Conservation (phyloP, 345 rosid species). For the Cardiospermum halicacabum region DNA sequence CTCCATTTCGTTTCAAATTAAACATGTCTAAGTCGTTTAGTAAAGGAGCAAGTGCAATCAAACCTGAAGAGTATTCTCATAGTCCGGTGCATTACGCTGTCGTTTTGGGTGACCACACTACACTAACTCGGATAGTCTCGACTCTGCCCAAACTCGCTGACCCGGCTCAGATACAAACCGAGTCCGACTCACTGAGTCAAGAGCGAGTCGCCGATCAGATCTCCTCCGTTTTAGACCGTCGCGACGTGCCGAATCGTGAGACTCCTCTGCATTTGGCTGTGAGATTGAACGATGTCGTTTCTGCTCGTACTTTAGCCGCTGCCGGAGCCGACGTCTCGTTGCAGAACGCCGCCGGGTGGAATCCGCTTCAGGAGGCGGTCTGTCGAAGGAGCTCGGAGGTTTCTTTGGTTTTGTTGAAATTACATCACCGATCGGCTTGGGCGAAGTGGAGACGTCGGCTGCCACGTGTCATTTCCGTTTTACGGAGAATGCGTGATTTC, state of each 20-base stretch:
- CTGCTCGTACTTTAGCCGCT: slow-evolving; percentile 41
- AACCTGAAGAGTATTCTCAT: slow-evolving; percentile 68
- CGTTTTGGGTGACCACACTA: slow-evolving; percentile 58
- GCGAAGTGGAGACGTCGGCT: slow-evolving; percentile 84
- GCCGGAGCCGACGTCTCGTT: slow-evolving; percentile 80
- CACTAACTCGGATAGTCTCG: slow-evolving; percentile 63
- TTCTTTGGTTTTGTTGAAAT: slow-evolving; percentile 38
- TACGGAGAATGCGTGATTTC: slow-evolving; percentile 86
- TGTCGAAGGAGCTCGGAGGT: slow-evolving; percentile 60
- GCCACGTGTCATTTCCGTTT: slow-evolving; percentile 62
- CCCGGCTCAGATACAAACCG: slow-evolving; percentile 61
- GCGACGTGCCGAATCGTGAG: slow-evolving; percentile 76
- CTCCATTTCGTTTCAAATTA: neutral
- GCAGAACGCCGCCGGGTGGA: slow-evolving; percentile 85
- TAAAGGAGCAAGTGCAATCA: too few relatives aligned
- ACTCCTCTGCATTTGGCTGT: slow-evolving; percentile 94
- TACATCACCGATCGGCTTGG: slow-evolving; percentile 74
- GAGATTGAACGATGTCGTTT: slow-evolving; percentile 49
- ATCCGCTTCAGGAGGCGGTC: slow-evolving; percentile 71
- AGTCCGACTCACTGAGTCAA: slow-evolving; percentile 59
- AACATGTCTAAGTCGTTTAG: slow-evolving; percentile 42
- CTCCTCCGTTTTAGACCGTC: slow-evolving; percentile 66
- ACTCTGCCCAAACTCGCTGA: slow-evolving; percentile 63
- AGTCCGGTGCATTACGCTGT: slow-evolving; percentile 88
- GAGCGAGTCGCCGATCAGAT: slow-evolving; percentile 72